Evolutionary conservation across 169 alveolate species (phyloP), one percentile per base, ranked within the genome.

Genomic region (Ichthyophthirius multifiliis): DNA sequence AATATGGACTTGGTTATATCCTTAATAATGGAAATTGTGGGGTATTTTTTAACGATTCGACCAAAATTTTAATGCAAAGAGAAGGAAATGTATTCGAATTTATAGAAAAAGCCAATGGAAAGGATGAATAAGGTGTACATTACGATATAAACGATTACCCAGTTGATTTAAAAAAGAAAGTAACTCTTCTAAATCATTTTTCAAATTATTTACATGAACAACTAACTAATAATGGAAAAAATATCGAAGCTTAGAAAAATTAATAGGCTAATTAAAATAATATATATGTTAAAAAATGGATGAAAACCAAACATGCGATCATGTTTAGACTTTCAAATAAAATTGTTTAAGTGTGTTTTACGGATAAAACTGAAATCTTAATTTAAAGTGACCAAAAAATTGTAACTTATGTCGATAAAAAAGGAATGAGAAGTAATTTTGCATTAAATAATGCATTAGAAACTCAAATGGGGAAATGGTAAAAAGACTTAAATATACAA

Each of bases 1-100:
- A 45, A 45, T 45, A 45, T 13, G 98, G 98, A 6, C 83, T 93
- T 5, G 98, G 98, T 37, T 95, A 93, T 84, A 78, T 93, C 13
- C 82, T 93, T 0, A 84, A 89, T 32, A 93, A 93, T 81, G 93
- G 91, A 20, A 64, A 71, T 18, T 78, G 91, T 74, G 98, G 98
- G 12, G 96, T 95, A 7, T 91, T 79, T 82, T 95, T 95, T 73
- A 95, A 95, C 81, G 98, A 95, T 75, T 86, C 92, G 15, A 89
- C 97, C n/a, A 93, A 93, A 87, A 86, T 95, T 20, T 76, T 93
- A 4, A 76, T 90, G 18, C 93, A 89, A 48, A 85, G 92, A 5
- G 77, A 62, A 47, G 86, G 89, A 30, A 75, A 78, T 37, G 65
- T 75, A 55, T 79, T 90, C 55, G 86, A 65, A 16, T 93, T 85